Evolutionary conservation across 371 early-diverging fungal genomes (phyloP).

Genomic region (Mortierella sp.): DNA sequence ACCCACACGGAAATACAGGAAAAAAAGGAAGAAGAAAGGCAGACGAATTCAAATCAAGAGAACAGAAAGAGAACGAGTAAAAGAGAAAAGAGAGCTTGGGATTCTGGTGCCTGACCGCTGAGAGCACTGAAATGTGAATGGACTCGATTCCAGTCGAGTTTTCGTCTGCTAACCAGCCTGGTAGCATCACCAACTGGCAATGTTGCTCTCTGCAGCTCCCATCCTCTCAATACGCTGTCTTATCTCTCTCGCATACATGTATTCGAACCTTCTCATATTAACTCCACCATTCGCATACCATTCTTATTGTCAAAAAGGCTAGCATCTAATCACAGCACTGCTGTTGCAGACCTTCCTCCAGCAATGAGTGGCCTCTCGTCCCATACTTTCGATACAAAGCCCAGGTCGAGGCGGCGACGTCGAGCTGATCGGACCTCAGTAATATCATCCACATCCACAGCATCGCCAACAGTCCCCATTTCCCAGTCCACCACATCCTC

Average conservation of each 20-base stretch:
- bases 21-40: not conserved
- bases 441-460: not conserved
- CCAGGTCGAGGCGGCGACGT: slow-evolving; percentile 5
- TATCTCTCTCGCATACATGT: no score
- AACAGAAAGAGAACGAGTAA: slow-evolving; percentile 2
- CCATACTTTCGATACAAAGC: not conserved
- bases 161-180: not conserved
- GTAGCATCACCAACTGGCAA: not conserved
- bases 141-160: not conserved
- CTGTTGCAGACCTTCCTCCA: not conserved
- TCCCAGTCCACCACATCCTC: not conserved
- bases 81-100: not conserved
- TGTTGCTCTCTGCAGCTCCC: not conserved
- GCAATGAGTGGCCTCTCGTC: not conserved
- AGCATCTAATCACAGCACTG: not conserved
- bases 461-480: not conserved
- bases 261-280: no score
- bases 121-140: slow-evolving; percentile 9
- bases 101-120: slow-evolving; percentile 1
- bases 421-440: not conserved
- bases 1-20: not conserved
- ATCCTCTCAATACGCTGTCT: not conserved
- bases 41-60: not conserved
- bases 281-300: no score
- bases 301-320: not conserved